Percentiles rank a stretch among this genome's conserved stretches.
Conservation (phyloP, 768 basidiomycete genomes). For the Coprinopsis strossmayeri region DNA sequence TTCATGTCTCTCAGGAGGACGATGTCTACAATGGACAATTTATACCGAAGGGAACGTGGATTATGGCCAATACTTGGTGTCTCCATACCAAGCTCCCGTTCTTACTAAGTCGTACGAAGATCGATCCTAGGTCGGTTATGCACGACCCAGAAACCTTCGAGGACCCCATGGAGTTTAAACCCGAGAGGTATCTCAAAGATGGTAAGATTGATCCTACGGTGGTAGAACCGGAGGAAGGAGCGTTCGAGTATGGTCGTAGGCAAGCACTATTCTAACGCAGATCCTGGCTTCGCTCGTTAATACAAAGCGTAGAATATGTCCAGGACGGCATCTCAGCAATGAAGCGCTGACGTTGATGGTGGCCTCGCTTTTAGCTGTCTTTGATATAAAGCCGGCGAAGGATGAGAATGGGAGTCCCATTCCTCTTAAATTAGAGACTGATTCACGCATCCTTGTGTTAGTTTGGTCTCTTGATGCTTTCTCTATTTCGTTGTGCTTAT, state of each 20-base stretch:
- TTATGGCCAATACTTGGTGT: slow-evolving; percentile 20
- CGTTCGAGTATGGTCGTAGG: slow-evolving; percentile 18
- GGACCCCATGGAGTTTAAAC: slow-evolving; percentile 26
- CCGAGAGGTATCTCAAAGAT: slow-evolving; percentile 21
- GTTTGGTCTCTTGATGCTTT: not conserved
- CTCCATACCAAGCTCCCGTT: not conserved
- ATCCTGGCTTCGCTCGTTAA: not conserved
- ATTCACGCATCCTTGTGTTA: not conserved
- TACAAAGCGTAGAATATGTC: slow-evolving; percentile 12
- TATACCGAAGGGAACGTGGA: slow-evolving; percentile 28
- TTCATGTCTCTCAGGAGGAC: slow-evolving; percentile 16
- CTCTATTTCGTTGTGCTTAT: not conserved
- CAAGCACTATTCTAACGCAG: not conserved
- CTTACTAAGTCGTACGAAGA: not conserved
- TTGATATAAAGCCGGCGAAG: slow-evolving; percentile 13
- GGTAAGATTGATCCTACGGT: slow-evolving; percentile 14
- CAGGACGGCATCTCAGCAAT: slow-evolving; percentile 16
- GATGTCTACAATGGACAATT: slow-evolving; percentile 29
- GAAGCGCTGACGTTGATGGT: slow-evolving; percentile 13
- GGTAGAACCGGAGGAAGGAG: slow-evolving; percentile 6
- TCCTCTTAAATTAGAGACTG: slow-evolving; percentile 1
- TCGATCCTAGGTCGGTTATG: slow-evolving; percentile 19
- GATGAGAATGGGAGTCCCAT: slow-evolving; percentile 15
- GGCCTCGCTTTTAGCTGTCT: slow-evolving; percentile 14
- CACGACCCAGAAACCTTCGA: slow-evolving; percentile 25